Percentiles rank a stretch among this genome's conserved stretches.
These are phyloP conservation scores for Melaleuca quinquenervia DNA, from an alignment of 345 rosid genomes.

Conservation along the genomic window DNA sequence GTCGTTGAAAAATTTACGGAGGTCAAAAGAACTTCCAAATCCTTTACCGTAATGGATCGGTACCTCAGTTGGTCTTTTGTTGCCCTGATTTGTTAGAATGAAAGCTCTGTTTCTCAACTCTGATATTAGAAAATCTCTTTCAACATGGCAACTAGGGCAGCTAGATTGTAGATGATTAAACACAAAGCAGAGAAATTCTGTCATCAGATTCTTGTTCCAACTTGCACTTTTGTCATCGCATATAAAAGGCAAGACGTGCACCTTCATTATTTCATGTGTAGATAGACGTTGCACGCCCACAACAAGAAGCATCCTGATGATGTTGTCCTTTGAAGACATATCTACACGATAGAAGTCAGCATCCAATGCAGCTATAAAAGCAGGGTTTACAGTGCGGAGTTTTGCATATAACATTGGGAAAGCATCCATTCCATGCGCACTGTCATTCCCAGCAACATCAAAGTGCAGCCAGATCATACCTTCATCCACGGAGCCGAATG, in stretches of 20 bases:
- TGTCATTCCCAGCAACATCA: slow-evolving; percentile 34
- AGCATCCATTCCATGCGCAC: slow-evolving; percentile 38
- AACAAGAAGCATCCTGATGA: slow-evolving; percentile 45
- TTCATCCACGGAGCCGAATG: slow-evolving; percentile 51
- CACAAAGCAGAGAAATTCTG: slow-evolving; percentile 74
- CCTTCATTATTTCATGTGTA: slow-evolving; percentile 75
- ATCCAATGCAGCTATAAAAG: slow-evolving; percentile 40
- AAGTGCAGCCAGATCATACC: slow-evolving; percentile 81
- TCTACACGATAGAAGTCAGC: slow-evolving; percentile 16
- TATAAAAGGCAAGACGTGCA: slow-evolving; percentile 65
- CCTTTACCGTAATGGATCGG: slow-evolving; percentile 67
- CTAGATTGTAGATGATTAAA: slow-evolving; percentile 72
- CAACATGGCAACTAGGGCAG: slow-evolving; percentile 53
- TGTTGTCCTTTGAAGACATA: slow-evolving; percentile 23
- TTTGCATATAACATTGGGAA: slow-evolving; percentile 67
- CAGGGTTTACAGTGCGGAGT: slow-evolving; percentile 59
- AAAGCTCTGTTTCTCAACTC: slow-evolving; percentile 57
- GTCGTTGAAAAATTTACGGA: slow-evolving; percentile 35
- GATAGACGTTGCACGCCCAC: slow-evolving; percentile 74
- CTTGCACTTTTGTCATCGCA: slow-evolving; percentile 18
- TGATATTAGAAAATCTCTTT: slow-evolving; percentile 49
- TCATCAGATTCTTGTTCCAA: slow-evolving; percentile 31
- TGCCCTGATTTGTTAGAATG: slow-evolving; percentile 64
- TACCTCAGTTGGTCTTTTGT: slow-evolving; percentile 33
- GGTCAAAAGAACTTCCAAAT: slow-evolving; percentile 47